Evolutionary conservation across 2,329 filamentous ascomycete species (phyloP), one percentile per base, ranked within the genome.

Genomic region (Fusarium incarnatum): DNA sequence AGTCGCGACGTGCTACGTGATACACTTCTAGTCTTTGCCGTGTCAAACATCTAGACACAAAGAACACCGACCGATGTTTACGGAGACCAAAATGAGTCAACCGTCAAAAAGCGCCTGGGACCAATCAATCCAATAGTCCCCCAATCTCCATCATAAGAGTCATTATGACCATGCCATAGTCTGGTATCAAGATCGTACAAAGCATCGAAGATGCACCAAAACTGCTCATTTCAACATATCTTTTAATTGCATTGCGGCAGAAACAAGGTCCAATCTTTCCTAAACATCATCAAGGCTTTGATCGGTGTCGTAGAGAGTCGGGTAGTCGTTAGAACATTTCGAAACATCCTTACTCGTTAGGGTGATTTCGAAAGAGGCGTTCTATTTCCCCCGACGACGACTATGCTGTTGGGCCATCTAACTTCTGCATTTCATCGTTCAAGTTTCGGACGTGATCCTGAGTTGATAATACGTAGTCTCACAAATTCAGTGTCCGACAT

Each of bases 321-420:
- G 25, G 23, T 37, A 50, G 56, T 56, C 22, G 41, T 49, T 48
- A 30, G 37, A 54, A 30, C 6, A 32, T 49, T 37, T 23, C 13
- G 46, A 49, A 34, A 16, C 13, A 27, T 34, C 32, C 27, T 49
- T 49, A 52, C 28, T 48, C 50, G 16, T n/a, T 22, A 9, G 27
- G 54, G 37, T 46, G n/a, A 28, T 42, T 42, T 56, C 55, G 60
- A 89, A 41, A 89, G 73, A 71, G 89, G 87, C 22, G 84, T 85
- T 34, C 86, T 85, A 45, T 90, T 87, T 56, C 77, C 75, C 20
- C 82, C 82, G 50, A 88, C 82, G 15, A 88, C 84, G 30, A 86
- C 85, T 30, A 88, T 83, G 67, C 85, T 88, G 25, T 85, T 83
- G 34, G 87, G 84, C 87, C 87, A 89, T 64, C 83, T 82, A 73